Conservation (phyloP, 495 filamentous ascomycete genomes). For the Podospora australis region DNA sequence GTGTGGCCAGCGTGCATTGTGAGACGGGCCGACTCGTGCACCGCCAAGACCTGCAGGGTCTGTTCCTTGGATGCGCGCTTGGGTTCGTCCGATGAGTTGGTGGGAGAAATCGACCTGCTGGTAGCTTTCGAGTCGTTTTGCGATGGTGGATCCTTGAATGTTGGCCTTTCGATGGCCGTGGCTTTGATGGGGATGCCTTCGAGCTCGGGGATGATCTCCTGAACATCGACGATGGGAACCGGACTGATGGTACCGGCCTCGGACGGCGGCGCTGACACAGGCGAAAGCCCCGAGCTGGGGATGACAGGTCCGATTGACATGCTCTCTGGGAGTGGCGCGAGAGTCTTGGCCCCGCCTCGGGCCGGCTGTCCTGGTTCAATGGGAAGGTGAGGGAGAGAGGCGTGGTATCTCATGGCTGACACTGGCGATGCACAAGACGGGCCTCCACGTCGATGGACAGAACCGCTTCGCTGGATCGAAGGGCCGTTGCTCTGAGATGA, state of each 20-base stretch:
- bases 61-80: slow-evolving; percentile 24
- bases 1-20: slow-evolving; percentile 47
- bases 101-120: slow-evolving; percentile 19
- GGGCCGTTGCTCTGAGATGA: slow-evolving; percentile 20
- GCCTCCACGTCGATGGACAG: not conserved
- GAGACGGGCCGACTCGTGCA: slow-evolving; percentile 34
- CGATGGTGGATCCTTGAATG: slow-evolving; percentile 31
- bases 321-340: slow-evolving; percentile 5
- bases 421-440: not conserved
- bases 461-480: not conserved
- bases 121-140: slow-evolving; percentile 15
- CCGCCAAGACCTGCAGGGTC: slow-evolving; percentile 35
- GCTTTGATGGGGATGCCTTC: slow-evolving; percentile 41
- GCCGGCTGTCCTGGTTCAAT: not conserved
- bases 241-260: slow-evolving; percentile 12
- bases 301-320: slow-evolving; percentile 9
- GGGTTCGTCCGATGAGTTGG: slow-evolving; percentile 9
- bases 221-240: slow-evolving; percentile 36
- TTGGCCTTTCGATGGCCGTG: slow-evolving; percentile 34
- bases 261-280: slow-evolving; percentile 6
- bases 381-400: slow-evolving; percentile 8
- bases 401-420: slow-evolving; percentile 3
- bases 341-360: not conserved
- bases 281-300: slow-evolving; percentile 12
- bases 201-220: slow-evolving; percentile 38